phyloP scores from a whole-genome alignment of 257 asterid genomes.

The Apocynum venetum region DNA sequence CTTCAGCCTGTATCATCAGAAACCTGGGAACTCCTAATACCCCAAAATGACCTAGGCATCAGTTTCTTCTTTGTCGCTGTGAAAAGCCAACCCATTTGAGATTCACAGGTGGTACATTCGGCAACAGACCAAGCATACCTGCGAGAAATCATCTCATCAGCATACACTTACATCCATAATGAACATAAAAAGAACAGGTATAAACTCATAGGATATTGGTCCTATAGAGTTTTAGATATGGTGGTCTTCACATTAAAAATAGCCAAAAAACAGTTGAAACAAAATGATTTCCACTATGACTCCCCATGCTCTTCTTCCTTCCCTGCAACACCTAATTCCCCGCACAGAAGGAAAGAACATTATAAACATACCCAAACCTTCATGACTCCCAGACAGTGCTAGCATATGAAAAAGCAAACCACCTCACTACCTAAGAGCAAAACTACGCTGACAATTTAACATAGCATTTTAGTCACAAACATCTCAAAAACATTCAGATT shows the following conservation, averaged over 20 bases:
- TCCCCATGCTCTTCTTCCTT: neutral
- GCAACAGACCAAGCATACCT: slow-evolving; percentile 94
- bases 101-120: slow-evolving; percentile 69
- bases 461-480: neutral
- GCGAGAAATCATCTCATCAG: slow-evolving; percentile 22
- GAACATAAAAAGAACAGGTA: neutral
- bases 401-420: neutral
- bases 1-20: slow-evolving; percentile 44
- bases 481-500: neutral
- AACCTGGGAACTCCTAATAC: slow-evolving; percentile 81
- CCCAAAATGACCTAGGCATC: slow-evolving; percentile 89
- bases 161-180: slow-evolving; percentile 7
- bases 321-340: neutral
- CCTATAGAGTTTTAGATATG: neutral
- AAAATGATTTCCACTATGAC: neutral
- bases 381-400: neutral
- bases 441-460: neutral
- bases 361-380: neutral
- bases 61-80: slow-evolving; percentile 58
- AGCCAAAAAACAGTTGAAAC: neutral
- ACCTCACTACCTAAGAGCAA: neutral
- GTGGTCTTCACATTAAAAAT: neutral
- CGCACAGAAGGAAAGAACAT: no score
- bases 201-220: neutral
- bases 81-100: slow-evolving; percentile 88